These are phyloP conservation scores for Chloranthus sessilifolius DNA, from an alignment of 164 flowering plant genomes.

Conservation along the genomic window DNA sequence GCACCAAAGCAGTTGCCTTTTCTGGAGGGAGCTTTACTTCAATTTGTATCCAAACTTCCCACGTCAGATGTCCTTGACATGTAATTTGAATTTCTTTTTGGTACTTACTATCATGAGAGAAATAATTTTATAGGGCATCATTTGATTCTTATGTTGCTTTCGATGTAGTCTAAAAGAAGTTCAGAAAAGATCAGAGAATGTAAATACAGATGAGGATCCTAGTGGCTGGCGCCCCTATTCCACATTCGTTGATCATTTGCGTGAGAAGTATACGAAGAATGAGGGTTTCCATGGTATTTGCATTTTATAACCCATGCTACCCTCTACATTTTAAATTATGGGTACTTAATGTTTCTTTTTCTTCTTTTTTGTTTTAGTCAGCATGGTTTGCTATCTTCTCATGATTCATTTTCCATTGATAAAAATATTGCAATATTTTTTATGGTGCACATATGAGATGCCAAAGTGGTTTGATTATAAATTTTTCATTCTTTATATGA, in stretches of 20 bases:
- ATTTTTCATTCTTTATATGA: too few species aligned
- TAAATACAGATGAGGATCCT: conserved; percentile 90
- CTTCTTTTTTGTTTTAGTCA: background rate
- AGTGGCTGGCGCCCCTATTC: conserved; percentile 97
- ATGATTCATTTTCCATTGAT: too few species aligned
- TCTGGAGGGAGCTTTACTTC: conserved; percentile 68
- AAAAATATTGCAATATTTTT: too few species aligned
- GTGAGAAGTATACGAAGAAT: conserved; percentile 76
- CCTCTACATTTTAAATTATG: background rate
- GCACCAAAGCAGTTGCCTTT: conserved; percentile 77
- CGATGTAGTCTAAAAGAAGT: conserved; percentile 65
- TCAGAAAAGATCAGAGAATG: conserved; percentile 58
- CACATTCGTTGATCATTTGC: conserved; percentile 58
- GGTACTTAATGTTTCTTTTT: background rate
- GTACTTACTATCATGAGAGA: background rate
- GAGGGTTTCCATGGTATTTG: conserved; percentile 65
- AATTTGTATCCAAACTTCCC: conserved; percentile 82
- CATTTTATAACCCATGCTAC: too few species aligned
- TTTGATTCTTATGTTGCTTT: conserved; percentile 13
- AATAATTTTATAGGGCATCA: background rate
- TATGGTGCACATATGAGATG: too few species aligned
- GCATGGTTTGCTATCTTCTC: too few species aligned
- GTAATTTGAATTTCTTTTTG: conserved; percentile 37
- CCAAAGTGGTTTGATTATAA: too few species aligned
- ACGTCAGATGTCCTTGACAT: conserved; percentile 60